Base-by-base conservation (phyloP, 768 basidiomycete species). In the Podaxis carcinomalis region DNA sequence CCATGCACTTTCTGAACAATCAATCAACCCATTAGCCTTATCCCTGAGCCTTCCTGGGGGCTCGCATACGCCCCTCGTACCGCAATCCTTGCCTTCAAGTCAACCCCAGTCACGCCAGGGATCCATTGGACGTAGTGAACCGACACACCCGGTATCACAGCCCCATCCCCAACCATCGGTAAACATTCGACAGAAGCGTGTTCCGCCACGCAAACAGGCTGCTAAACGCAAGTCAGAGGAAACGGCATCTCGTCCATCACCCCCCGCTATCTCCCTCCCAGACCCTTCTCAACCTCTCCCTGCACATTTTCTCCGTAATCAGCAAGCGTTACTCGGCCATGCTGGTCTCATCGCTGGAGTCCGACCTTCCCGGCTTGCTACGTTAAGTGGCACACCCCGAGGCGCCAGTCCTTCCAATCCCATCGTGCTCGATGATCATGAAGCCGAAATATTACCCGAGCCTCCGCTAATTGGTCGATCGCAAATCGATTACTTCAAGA, bases 1-100 rank as follows among this genome's bases (percentile, higher is more conserved):
- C 90, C 90, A 89, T 79, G 81, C 78, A 75, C 80, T 79, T 89
- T 89, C 89, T 92, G 88, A 92, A 92, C 81, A 87, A 77, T 83
- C 89, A 77, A 81, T 87, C 80, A 77, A 84, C 80, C 85, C 87
- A 84, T 74, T 87, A 90, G 89, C 84, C 79, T 81, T 80, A 77
- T 80, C 82, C 73, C 76, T 79, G 75, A 80, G 74, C 68, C 73
- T 71, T 71, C 72, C 70, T 65, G 65, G 65, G 64, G 69, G 74
- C 75, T 67, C 66, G 67, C 76, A 73, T 68, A 76, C 77, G 70
- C 76, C 73, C 73, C 74, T 76, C 68, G 66, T 67, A 57, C 56
- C 59, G 39, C 69, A 67, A 66, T 56, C 51, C 40, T 62, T 37
- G 42, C 36, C 51, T 25, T 42, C 55, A 55, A 63, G 49, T 51